These are phyloP conservation scores for Mycena maculata DNA, from an alignment of 768 basidiomycete species.

Conservation along the genomic window DNA sequence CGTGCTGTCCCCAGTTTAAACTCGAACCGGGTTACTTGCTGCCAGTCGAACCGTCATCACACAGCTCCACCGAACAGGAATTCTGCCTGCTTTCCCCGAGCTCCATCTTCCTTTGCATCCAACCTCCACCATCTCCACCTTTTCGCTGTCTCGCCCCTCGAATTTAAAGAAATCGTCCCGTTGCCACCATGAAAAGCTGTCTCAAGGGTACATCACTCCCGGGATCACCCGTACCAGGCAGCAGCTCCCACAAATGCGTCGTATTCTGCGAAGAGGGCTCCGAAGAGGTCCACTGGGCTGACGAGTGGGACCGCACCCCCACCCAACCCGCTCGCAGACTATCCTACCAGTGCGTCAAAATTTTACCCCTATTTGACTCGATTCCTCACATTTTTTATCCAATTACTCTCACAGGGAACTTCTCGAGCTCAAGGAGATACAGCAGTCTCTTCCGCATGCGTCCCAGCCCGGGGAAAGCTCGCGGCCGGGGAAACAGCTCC, in stretches of 20 bases:
- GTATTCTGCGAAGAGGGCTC: constrained; percentile 66
- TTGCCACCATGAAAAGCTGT: constrained; percentile 51
- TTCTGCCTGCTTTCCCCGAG: too few species aligned
- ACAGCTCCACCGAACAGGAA: too few species aligned
- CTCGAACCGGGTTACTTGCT: too few species aligned
- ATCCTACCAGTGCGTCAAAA: constrained; percentile 71
- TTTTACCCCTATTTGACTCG: background rate
- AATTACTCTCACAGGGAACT: constrained; percentile 59
- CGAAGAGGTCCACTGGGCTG: constrained; percentile 72
- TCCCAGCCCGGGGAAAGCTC: constrained; percentile 62
- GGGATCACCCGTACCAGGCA: constrained; percentile 34
- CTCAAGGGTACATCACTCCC: constrained; percentile 46
- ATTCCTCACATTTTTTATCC: constrained; percentile 3
- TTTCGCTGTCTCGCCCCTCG: too few species aligned
- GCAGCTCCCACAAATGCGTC: constrained; percentile 62
- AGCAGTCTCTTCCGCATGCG: constrained; percentile 70
- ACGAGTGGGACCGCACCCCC: constrained; percentile 86
- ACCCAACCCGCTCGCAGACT: constrained; percentile 70
- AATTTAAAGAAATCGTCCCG: background rate
- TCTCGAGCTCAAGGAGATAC: constrained; percentile 77
- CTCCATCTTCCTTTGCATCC: background rate
- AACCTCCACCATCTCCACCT: too few species aligned
- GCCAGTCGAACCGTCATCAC: too few species aligned
- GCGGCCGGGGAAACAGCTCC: constrained; percentile 54
- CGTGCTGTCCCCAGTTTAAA: too few species aligned